phyloP scores from a whole-genome alignment of 2,329 filamentous ascomycete species.

The Sphaceloma murrayae region DNA sequence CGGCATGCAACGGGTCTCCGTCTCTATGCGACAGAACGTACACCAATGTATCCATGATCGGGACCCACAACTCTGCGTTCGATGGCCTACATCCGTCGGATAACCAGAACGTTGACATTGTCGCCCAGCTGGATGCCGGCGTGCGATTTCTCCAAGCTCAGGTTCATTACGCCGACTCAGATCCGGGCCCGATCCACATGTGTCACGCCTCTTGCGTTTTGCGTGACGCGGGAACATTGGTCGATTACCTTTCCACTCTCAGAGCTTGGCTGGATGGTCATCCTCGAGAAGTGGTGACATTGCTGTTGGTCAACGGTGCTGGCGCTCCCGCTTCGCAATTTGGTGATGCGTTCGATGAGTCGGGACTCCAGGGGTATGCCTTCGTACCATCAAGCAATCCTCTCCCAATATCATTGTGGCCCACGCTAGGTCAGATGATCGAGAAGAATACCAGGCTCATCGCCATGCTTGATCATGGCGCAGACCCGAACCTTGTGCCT shows the following conservation, averaged over 20 bases:
- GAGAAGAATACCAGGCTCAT: conserved; percentile 34
- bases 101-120: conserved; percentile 33
- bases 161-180: conserved; percentile 45
- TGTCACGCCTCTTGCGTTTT: conserved; percentile 61
- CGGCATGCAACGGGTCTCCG: conserved; percentile 48
- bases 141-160: conserved; percentile 63
- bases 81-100: conserved; percentile 43
- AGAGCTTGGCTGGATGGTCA: conserved; percentile 60
- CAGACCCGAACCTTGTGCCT: conserved; percentile 31
- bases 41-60: conserved; percentile 52
- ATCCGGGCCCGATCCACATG: conserved; percentile 36
- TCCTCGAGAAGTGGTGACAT: conserved; percentile 64
- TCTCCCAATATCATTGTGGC: conserved; percentile 34
- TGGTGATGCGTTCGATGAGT: conserved; percentile 42
- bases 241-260: conserved; percentile 54
- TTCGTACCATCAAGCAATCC: conserved; percentile 30
- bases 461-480: conserved; percentile 36
- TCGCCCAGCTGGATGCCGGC: conserved; percentile 57
- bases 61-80: conserved; percentile 58
- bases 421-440: conserved; percentile 35
- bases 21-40: conserved; percentile 49
- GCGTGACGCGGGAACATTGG: conserved; percentile 58
- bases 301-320: conserved; percentile 62
- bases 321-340: conserved; percentile 39
- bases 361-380: conserved; percentile 39